phyloP scores from a whole-genome alignment of 2,329 filamentous ascomycete genomes.

The Colletotrichum sp. region DNA sequence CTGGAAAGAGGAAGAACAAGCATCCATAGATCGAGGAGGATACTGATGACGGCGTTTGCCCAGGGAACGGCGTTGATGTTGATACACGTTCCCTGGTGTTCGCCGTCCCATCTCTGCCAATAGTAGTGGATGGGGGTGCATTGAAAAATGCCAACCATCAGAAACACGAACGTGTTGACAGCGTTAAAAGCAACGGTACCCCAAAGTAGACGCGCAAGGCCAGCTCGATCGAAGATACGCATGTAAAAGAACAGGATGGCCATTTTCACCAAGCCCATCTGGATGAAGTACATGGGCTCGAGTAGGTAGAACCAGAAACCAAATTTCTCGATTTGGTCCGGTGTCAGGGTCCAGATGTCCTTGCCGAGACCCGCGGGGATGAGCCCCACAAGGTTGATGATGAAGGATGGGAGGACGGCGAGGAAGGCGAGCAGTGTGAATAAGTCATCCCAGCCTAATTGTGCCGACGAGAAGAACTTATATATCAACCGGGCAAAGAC shows the following conservation, averaged over 20 bases:
- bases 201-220: constrained; percentile 35
- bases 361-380: constrained; percentile 33
- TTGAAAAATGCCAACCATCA: constrained; percentile 38
- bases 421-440: constrained; percentile 27
- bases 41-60: constrained; percentile 46
- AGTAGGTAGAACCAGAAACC: constrained; percentile 35
- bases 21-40: constrained; percentile 48
- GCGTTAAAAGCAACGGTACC: constrained; percentile 35
- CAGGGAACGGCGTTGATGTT: constrained; percentile 44
- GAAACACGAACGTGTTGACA: constrained; percentile 34
- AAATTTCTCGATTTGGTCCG: constrained; percentile 27
- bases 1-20: constrained; percentile 45
- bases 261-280: constrained; percentile 42
- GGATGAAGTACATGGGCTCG: constrained; percentile 43
- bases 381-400: constrained; percentile 27
- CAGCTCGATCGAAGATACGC: constrained; percentile 40
- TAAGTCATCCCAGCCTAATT: constrained; percentile 36
- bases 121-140: constrained; percentile 44
- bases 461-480: constrained; percentile 26
- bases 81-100: constrained; percentile 43
- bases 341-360: constrained; percentile 37
- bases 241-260: constrained; percentile 48
- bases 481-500: constrained; percentile 37
- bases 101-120: constrained; percentile 47
- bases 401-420: constrained; percentile 24